Evolutionary conservation across 129 eudicot species (phyloP).

Genomic region (Pulicaria dysenterica): DNA sequence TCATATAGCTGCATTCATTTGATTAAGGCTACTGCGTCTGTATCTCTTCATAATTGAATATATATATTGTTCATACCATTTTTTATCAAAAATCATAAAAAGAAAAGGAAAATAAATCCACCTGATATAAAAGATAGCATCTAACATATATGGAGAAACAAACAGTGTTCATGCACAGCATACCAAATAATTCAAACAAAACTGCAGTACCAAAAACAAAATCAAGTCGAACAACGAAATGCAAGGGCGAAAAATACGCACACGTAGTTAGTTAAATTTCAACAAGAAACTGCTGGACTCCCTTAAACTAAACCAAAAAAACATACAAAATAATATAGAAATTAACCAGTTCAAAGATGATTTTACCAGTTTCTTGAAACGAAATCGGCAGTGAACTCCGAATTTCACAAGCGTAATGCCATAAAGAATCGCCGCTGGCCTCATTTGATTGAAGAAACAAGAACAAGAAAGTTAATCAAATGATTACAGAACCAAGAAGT

Average conservation of each 20-base stretch:
- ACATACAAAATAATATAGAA: neutral
- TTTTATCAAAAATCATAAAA: neutral
- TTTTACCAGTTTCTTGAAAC: conserved; percentile 25
- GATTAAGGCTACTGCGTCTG: too few relatives aligned
- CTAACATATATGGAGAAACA: neutral
- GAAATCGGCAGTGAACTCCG: neutral
- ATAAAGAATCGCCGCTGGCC: conserved; percentile 1
- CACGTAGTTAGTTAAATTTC: neutral
- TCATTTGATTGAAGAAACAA: too few relatives aligned
- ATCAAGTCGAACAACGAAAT: conserved; percentile 18
- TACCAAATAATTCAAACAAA: conserved; percentile 2
- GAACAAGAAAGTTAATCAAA: too few relatives aligned
- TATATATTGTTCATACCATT: too few relatives aligned
- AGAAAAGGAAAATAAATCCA: neutral
- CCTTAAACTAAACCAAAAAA: neutral
- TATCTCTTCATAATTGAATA: too few relatives aligned
- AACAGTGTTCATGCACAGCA: conserved; percentile 6
- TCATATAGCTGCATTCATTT: too few relatives aligned
- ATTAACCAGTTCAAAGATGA: conserved; percentile 4
- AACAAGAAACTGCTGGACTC: neutral
- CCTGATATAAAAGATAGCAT: neutral
- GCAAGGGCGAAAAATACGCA: conserved; percentile 25
- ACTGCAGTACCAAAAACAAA: neutral
- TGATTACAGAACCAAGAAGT: too few relatives aligned
- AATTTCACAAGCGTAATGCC: conserved; percentile 8